Evolutionary conservation across 1,139 yeast species (phyloP), one percentile per base, ranked within the genome.

Genomic region (Yamadazyma pseudoaaseri): DNA sequence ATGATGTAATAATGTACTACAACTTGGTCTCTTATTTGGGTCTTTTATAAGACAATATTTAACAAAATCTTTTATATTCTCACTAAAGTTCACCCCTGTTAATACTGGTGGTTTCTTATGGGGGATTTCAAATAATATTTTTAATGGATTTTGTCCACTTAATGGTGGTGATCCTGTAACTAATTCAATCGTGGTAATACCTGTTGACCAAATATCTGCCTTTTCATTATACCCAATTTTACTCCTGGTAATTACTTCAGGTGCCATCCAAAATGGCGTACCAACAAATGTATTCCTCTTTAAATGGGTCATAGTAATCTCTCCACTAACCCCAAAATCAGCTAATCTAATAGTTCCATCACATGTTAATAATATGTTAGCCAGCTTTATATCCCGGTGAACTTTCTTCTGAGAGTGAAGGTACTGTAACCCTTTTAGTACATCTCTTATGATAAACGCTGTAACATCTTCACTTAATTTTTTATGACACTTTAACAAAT

Each of bases 181-280:
- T 30, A 86, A 58, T 52, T 86, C 96, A 44, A 83, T 81, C 1
- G 84, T 74, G 1, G 95, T 86, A 31, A 86, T 86, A 0, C 95
- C 96, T 3, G 85, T 65, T 1, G 95, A 85, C 96, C 96, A 86
- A 34, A 86, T 82, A 52, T 86, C 96, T 3, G 87, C 94, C 51
- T 81, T 85, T 45, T 81, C 84, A 52, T 84, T 72, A 51, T 86
- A 84, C 1, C 90, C 90, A 12, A 58, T 57, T 18, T 51, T 48
- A 11, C 61, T 52, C 36, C 74, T 60, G 3, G 62, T 52, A 16
- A 86, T 81, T 20, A 86, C 83, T 51, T 86, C 96, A 0, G 95
- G 96, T 0, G 95, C 95, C 95, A 86, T 86, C 95, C 95, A 86
- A 56, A 78, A 85, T 13, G 95, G 95, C 0, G 95, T 86, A 0